Conservation (phyloP, 2,329 filamentous ascomycete genomes). For the Ophiostoma sp. region DNA sequence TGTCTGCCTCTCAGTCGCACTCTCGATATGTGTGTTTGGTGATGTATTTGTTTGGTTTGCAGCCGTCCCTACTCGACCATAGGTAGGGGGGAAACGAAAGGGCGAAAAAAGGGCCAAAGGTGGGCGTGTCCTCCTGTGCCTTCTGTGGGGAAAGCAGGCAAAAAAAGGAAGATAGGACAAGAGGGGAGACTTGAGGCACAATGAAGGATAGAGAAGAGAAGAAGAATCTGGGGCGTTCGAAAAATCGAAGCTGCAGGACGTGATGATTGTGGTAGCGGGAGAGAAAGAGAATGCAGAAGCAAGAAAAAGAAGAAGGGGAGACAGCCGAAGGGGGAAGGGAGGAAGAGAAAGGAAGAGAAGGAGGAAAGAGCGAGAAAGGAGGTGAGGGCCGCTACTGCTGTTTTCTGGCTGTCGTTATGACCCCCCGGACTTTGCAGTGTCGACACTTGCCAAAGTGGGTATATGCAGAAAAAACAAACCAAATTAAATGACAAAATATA, state of each 20-base stretch:
- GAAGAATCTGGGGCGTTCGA: not conserved
- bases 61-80: conserved; percentile 19
- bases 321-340: conserved; percentile 7
- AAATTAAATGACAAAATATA: conserved; percentile 16
- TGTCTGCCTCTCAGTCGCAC: conserved; percentile 30
- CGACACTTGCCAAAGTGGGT: conserved; percentile 14
- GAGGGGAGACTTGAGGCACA: not conserved
- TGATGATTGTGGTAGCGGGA: not conserved
- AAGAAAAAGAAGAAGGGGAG: conserved; percentile 1
- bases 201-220: conserved; percentile 7
- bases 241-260: not conserved
- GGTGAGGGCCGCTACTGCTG: conserved; percentile 14
- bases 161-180: conserved; percentile 9
- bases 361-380: conserved; percentile 15
- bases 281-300: not conserved
- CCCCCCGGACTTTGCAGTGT: conserved; percentile 22
- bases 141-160: conserved; percentile 8
- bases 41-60: conserved; percentile 16
- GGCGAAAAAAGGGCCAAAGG: conserved; percentile 19
- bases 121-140: conserved; percentile 19
- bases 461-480: conserved; percentile 10
- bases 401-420: conserved; percentile 15
- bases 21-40: conserved; percentile 7
- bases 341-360: not conserved
- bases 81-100: conserved; percentile 7